Evolutionary conservation across 139 green algal genomes (phyloP).

Genomic region (Parachlorella kessleri): DNA sequence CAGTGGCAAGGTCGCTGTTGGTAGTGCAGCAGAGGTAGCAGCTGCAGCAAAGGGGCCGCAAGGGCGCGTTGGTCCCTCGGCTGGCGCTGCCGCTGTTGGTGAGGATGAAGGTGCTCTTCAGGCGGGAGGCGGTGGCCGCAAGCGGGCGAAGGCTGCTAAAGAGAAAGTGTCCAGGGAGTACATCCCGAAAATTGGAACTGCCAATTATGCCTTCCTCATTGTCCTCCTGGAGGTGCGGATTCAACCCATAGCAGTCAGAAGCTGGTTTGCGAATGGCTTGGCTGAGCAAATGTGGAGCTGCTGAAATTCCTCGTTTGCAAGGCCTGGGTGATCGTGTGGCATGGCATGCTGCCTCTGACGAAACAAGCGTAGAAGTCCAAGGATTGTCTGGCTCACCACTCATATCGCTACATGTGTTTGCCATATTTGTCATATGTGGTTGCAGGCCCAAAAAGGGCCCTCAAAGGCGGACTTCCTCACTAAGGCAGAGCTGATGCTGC

Average conservation of each 20-base stretch:
- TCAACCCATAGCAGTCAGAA: not conserved
- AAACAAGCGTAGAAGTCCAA: too few species aligned
- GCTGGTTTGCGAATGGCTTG: too few species aligned
- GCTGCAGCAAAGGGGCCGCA: too few species aligned
- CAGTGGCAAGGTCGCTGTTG: not conserved
- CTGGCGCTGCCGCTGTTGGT: not conserved
- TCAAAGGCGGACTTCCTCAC: conserved; percentile 29
- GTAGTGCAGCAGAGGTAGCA: not conserved
- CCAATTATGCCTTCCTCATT: conserved; percentile 79
- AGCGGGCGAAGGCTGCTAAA: not conserved
- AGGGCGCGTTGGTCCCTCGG: not conserved
- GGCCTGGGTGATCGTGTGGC: too few species aligned
- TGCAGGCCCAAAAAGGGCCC: conserved; percentile 33
- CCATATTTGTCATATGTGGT: too few species aligned
- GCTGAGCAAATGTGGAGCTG: too few species aligned
- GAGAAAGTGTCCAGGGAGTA: conserved; percentile 51
- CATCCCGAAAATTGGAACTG: conserved; percentile 54
- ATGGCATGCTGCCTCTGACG: too few species aligned
- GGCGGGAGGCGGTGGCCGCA: not conserved
- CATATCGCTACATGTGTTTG: too few species aligned
- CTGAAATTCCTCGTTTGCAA: too few species aligned
- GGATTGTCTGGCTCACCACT: too few species aligned
- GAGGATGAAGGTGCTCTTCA: not conserved
- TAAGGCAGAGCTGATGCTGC: conserved; percentile 63
- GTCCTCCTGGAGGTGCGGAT: conserved; percentile 34